phyloP scores from a whole-genome alignment of 371 early-diverging fungal species.

The Syncephalastrum monosporum region DNA sequence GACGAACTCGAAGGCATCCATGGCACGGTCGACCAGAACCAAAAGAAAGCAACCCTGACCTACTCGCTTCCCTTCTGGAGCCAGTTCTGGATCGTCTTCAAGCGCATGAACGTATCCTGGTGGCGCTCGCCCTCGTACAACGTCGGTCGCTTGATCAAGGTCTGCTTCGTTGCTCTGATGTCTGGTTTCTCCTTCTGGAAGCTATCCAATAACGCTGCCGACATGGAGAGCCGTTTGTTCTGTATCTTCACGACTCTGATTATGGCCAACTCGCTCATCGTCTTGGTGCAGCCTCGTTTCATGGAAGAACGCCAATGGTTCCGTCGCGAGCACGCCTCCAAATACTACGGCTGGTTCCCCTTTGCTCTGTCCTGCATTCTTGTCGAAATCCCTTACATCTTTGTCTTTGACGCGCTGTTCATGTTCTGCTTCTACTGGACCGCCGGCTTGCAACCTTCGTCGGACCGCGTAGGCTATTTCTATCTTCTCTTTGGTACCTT shows the following conservation, averaged over 20 bases:
- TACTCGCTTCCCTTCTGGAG: constrained; percentile 36
- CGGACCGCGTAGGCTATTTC: constrained; percentile 60
- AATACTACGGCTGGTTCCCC: constrained; percentile 72
- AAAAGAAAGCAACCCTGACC: constrained; percentile 11
- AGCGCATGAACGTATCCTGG: constrained; percentile 63
- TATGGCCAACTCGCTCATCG: constrained; percentile 67
- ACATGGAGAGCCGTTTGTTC: constrained; percentile 71
- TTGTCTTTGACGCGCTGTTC: constrained; percentile 53
- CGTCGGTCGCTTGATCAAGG: constrained; percentile 60
- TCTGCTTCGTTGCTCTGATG: constrained; percentile 56
- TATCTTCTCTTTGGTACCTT: constrained; percentile 62
- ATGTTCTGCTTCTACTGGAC: constrained; percentile 74
- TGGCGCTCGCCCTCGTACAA: constrained; percentile 71
- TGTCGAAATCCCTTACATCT: constrained; percentile 65
- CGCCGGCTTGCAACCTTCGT: constrained; percentile 55
- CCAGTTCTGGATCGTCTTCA: constrained; percentile 60
- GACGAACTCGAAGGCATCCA: constrained; percentile 40
- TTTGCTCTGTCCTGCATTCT: constrained; percentile 57
- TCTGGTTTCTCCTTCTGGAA: constrained; percentile 80
- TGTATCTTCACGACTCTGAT: constrained; percentile 70
- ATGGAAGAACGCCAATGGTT: constrained; percentile 71
- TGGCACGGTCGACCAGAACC: constrained; percentile 15
- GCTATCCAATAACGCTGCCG: constrained; percentile 50
- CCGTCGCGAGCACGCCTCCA: constrained; percentile 68
- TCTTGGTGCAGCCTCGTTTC: constrained; percentile 73